These are phyloP conservation scores for Tetrastigma voinierianum DNA, from an alignment of 164 flowering plant species.

Conservation along the genomic window DNA sequence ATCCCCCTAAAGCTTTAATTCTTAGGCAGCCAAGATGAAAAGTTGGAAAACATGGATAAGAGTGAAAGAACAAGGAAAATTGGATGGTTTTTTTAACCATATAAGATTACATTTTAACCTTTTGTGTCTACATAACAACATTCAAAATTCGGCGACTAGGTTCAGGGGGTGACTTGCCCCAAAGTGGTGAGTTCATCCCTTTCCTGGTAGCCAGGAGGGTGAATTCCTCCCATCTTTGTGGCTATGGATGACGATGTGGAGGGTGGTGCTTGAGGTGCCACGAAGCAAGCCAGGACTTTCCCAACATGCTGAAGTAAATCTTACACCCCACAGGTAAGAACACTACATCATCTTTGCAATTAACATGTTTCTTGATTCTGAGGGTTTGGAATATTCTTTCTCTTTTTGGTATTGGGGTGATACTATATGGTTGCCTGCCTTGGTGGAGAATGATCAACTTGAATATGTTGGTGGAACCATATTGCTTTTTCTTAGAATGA, in stretches of 20 bases:
- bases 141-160: constrained; percentile 86
- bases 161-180: constrained; percentile 93
- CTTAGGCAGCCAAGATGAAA: not conserved
- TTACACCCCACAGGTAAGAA: constrained; percentile 70
- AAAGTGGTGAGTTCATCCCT: constrained; percentile 53
- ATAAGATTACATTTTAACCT: not conserved
- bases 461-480: too few relatives aligned
- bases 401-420: too few relatives aligned
- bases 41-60: not conserved
- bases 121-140: too few relatives aligned
- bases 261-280: constrained; percentile 55
- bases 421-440: too few relatives aligned
- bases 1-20: not conserved
- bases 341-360: not conserved
- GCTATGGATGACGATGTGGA: constrained; percentile 80
- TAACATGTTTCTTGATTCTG: not conserved
- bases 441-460: too few relatives aligned
- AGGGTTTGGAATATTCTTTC: not conserved
- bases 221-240: constrained; percentile 58
- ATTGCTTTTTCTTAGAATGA: too few relatives aligned
- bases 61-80: not conserved
- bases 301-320: constrained; percentile 79
- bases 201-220: constrained; percentile 64
- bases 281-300: constrained; percentile 78
- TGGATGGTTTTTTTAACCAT: not conserved